Percentiles rank a stretch among this genome's conserved stretches.
phyloP scores from a whole-genome alignment of 2,329 filamentous ascomycete genomes.

The Xylariaceae sp. region DNA sequence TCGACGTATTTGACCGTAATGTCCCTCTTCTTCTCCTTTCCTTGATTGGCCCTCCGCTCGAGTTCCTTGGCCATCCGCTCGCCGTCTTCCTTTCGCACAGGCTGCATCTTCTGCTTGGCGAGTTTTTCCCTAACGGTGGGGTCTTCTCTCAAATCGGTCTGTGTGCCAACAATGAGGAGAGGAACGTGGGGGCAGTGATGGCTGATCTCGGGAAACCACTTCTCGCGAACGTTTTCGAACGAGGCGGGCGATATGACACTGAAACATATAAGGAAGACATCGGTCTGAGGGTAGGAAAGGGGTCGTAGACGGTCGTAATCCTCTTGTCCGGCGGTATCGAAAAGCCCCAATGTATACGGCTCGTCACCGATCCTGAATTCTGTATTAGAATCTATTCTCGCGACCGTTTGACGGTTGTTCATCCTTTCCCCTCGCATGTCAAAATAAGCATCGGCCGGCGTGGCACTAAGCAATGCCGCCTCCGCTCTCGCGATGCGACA shows the following conservation, averaged over 20 bases:
- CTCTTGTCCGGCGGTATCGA: conserved; percentile 98
- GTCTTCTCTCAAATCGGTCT: conserved; percentile 94
- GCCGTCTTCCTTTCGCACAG: conserved; percentile 87
- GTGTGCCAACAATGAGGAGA: conserved; percentile 95
- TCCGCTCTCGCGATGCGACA: too few relatives aligned
- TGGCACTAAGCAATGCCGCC: too few relatives aligned
- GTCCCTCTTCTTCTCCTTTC: too few relatives aligned
- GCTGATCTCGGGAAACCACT: conserved; percentile 98
- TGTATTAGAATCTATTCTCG: conserved; percentile 13
- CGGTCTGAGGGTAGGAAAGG: conserved; percentile 95
- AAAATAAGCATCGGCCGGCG: neutral
- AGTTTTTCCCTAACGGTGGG: conserved; percentile 85
- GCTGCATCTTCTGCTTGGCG: conserved; percentile 91
- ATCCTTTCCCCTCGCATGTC: neutral
- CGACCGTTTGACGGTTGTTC: neutral
- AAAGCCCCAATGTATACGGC: conserved; percentile 93
- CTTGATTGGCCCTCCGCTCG: conserved; percentile 40
- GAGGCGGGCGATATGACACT: conserved; percentile 96
- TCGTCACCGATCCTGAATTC: conserved; percentile 89
- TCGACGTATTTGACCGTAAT: conserved; percentile 94
- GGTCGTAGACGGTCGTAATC: conserved; percentile 98
- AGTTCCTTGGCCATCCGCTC: conserved; percentile 96
- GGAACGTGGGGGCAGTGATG: conserved; percentile 98
- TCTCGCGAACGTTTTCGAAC: conserved; percentile 98
- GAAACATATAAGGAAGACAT: conserved; percentile 98